phyloP scores from a whole-genome alignment of 129 eudicot genomes.

The Mikania micrantha region DNA sequence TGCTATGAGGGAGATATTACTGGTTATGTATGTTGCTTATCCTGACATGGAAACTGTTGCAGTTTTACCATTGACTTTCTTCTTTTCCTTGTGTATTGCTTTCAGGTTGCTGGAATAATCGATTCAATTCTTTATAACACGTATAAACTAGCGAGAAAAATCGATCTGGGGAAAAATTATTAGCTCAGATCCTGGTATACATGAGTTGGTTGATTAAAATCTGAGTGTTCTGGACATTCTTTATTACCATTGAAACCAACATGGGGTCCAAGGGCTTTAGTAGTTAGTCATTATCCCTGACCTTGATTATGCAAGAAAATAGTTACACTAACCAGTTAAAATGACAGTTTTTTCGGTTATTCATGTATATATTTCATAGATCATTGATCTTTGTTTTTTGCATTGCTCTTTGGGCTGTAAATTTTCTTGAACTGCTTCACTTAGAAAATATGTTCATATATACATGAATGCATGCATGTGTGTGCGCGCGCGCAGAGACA shows the following conservation, averaged over 20 bases:
- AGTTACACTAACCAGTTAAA: not conserved
- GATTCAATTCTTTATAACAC: constrained; percentile 80
- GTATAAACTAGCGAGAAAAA: constrained; percentile 53
- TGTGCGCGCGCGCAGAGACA: too few species aligned
- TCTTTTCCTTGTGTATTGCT: not conserved
- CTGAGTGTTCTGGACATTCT: not conserved
- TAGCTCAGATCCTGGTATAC: constrained; percentile 28
- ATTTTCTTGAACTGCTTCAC: constrained; percentile 2
- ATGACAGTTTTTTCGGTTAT: not conserved
- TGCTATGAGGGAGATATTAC: too few species aligned
- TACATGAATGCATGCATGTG: too few species aligned
- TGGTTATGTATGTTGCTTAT: too few species aligned
- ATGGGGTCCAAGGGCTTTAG: constrained; percentile 17
- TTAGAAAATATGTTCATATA: not conserved
- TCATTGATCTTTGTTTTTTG: not conserved
- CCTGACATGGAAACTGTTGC: not conserved
- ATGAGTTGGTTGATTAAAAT: constrained; percentile 12
- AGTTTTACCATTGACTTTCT: constrained; percentile 2
- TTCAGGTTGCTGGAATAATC: constrained; percentile 90
- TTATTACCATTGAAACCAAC: constrained; percentile 1
- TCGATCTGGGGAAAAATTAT: constrained; percentile 71
- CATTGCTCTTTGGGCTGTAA: not conserved
- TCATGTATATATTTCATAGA: not conserved
- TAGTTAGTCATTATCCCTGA: not conserved
- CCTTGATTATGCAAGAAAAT: constrained; percentile 5